Evolutionary conservation across 352 stramenopile species (phyloP).

Genomic region (Albugo laibachii): DNA sequence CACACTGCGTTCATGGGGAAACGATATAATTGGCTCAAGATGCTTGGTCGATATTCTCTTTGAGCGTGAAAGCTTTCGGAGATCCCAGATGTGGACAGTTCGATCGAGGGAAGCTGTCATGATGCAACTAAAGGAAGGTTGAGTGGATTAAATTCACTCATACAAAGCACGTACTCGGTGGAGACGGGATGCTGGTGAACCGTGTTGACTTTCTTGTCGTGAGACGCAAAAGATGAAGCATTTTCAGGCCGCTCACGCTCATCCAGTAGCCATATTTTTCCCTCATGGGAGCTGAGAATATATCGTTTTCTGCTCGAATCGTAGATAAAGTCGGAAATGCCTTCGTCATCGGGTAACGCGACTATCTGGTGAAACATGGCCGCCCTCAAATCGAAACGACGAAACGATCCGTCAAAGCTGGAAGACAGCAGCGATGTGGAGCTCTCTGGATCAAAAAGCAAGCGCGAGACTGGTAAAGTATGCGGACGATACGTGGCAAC

Average conservation of each 20-base stretch:
- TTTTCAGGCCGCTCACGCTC: conserved; percentile 13
- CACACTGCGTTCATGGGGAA: conserved; percentile 54
- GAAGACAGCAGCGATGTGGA: conserved; percentile 33
- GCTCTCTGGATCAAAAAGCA: conserved; percentile 31
- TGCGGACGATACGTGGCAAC: conserved; percentile 55
- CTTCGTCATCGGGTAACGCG: conserved; percentile 15
- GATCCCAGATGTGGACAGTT: conserved; percentile 68
- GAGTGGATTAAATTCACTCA: not conserved
- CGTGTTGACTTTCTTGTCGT: conserved; percentile 78
- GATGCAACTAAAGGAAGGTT: conserved; percentile 19
- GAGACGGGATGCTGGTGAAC: conserved; percentile 44
- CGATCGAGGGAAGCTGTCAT: conserved; percentile 64
- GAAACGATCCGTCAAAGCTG: conserved; percentile 49
- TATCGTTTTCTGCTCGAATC: conserved; percentile 2
- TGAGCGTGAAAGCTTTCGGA: conserved; percentile 20
- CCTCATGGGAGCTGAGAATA: conserved; percentile 44
- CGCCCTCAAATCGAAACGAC: conserved; percentile 42
- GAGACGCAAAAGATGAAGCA: conserved; percentile 20
- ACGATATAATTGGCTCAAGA: conserved; percentile 13
- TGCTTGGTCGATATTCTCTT: conserved; percentile 13
- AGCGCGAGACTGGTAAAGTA: conserved; percentile 29
- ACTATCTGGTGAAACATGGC: conserved; percentile 35
- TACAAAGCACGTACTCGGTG: conserved; percentile 24
- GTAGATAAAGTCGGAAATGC: conserved; percentile 34
- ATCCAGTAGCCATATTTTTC: conserved; percentile 31